Evolutionary conservation across 2,329 filamentous ascomycete genomes (phyloP).

Genomic region (Xylariaceae sp.): DNA sequence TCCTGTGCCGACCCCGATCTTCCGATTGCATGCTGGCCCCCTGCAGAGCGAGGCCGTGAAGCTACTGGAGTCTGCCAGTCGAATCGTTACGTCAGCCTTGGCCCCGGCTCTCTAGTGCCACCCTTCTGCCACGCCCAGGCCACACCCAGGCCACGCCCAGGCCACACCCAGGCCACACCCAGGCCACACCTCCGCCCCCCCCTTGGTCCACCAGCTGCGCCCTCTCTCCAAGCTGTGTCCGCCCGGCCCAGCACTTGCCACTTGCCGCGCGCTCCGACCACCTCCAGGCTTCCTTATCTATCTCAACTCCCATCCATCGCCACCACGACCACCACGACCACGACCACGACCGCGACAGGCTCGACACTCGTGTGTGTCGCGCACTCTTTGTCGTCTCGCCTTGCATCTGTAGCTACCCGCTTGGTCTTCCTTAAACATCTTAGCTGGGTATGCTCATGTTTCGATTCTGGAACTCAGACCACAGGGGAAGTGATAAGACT

Average conservation of each 20-base stretch:
- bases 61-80: constrained; percentile 12
- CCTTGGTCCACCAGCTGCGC: constrained; percentile 20
- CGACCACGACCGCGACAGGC: not conserved
- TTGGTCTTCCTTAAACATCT: constrained; percentile 21
- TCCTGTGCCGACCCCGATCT: constrained; percentile 11
- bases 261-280: constrained; percentile 23
- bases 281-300: constrained; percentile 6
- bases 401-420: constrained; percentile 7
- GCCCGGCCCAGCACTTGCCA: constrained; percentile 4
- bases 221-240: constrained; percentile 6
- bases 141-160: no score
- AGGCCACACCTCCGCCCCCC: no score
- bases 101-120: constrained; percentile 25
- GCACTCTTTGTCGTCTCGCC: constrained; percentile 6
- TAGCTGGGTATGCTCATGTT: constrained; percentile 52
- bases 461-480: constrained; percentile 57
- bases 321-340: not conserved
- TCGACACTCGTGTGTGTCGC: constrained; percentile 5
- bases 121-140: constrained; percentile 28
- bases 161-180: no score
- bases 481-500: constrained; percentile 53
- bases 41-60: constrained; percentile 9
- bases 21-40: constrained; percentile 18
- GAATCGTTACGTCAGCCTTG: constrained; percentile 34
- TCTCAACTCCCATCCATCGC: constrained; percentile 2